phyloP scores from a whole-genome alignment of 2,329 filamentous ascomycete species.

The Sordariomycetes sp. region DNA sequence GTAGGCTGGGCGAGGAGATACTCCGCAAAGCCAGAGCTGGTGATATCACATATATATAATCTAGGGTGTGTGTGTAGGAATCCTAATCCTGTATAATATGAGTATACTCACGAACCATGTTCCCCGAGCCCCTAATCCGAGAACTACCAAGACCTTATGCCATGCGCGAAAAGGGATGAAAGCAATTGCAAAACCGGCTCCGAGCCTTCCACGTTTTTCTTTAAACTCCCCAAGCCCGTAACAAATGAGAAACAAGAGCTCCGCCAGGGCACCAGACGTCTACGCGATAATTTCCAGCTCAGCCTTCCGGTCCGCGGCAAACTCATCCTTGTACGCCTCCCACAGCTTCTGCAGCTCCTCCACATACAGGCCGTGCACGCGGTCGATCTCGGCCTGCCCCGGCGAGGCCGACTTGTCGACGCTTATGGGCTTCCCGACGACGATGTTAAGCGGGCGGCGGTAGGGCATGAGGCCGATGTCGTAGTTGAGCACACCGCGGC shows the following conservation, averaged over 20 bases:
- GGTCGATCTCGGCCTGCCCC: conserved; percentile 64
- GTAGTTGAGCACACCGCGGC: conserved; percentile 91
- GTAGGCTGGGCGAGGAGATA: neutral
- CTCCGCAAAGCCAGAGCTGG: neutral
- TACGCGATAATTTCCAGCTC: conserved; percentile 59
- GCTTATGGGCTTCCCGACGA: conserved; percentile 73
- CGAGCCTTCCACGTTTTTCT: neutral
- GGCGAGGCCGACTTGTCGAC: conserved; percentile 56
- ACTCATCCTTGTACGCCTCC: conserved; percentile 69
- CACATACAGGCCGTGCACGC: conserved; percentile 71
- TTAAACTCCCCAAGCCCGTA: neutral
- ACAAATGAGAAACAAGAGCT: neutral
- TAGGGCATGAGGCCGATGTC: conserved; percentile 96
- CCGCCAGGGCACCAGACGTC: neutral
- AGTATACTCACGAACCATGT: neutral
- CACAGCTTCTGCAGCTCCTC: conserved; percentile 63
- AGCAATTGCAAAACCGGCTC: neutral
- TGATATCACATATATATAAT: neutral
- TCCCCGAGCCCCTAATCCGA: neutral
- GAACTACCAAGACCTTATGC: neutral
- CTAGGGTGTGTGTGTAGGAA: neutral
- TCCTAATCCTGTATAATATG: neutral
- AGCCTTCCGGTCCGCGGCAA: conserved; percentile 49
- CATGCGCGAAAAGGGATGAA: neutral
- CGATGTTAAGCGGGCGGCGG: conserved; percentile 74